Conservation (phyloP, 176 grass and related monocot genomes). For the Eremochloa ophiuroides region DNA sequence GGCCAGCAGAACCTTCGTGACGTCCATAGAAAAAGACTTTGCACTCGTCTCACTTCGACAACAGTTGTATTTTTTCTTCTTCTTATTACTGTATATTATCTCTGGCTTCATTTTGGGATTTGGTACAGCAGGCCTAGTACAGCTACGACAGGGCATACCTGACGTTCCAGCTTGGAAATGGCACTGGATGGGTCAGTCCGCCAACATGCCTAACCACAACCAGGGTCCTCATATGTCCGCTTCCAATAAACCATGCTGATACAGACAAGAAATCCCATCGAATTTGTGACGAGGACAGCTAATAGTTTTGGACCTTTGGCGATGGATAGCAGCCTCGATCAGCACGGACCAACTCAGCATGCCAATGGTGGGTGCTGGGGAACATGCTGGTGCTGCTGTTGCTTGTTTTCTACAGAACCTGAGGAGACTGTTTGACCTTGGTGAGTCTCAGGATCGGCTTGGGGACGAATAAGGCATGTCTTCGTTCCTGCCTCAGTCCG, state of each 20-base stretch:
- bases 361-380: background rate
- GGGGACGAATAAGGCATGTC: too few relatives aligned
- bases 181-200: background rate
- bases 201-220: conserved; percentile 21
- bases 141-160: background rate
- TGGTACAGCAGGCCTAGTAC: background rate
- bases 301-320: conserved; percentile 25
- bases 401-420: background rate
- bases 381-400: background rate
- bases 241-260: background rate
- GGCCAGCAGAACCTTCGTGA: background rate
- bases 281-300: conserved; percentile 35
- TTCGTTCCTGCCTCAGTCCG: too few relatives aligned
- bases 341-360: background rate
- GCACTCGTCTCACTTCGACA: background rate
- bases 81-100: too few relatives aligned
- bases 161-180: conserved; percentile 1
- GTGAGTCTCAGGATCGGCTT: too few relatives aligned
- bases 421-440: background rate
- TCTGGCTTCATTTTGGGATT: background rate
- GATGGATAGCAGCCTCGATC: background rate
- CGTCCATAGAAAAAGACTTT: background rate
- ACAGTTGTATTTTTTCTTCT: background rate
- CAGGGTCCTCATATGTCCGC: background rate
- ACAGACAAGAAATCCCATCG: conserved; percentile 15